Base-by-base conservation (phyloP, 495 filamentous ascomycete genomes). In the Daldinia vernicosa region DNA sequence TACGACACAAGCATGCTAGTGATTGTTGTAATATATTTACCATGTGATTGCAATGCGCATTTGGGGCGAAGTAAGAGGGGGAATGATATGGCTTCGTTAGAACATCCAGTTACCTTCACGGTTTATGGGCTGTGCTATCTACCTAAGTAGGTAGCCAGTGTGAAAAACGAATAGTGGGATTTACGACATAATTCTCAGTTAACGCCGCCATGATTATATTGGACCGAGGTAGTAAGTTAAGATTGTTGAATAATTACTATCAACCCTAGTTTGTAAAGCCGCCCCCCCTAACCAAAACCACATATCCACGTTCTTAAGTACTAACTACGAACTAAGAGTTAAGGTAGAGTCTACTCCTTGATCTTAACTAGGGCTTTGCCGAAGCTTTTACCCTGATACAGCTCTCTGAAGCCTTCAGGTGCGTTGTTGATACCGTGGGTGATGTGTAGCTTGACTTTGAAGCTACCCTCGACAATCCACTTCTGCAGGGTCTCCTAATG, bases 361-460 rank as follows among this genome's bases (percentile, higher is more conserved):
- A 95, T 89, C 82, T 93, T 90, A 67, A 97, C 71, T n/a, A 95
- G 86, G 32, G 93, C 92, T 84, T 97, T 98, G 66, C 94, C 95
- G 81, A 93, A 91, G 82, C 97, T 97, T 82, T 93, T 89, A 27
- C 94, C 94, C 77, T 90, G 32, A 33, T 33, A 33, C 2, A 33
- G 8, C 9, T 33, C 32, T 33, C 9, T 3, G 32, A 33, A 33
- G 32, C 8, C 2, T 33, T 33, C 32, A 11, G 32, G 9, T 11
- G 9, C 89, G 69, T 94, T 90, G 62, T 97, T 94, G 63, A 97
- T 91, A 15, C 94, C 94, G n/a, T 88, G 82, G 4, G 90, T 93
- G 63, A 93, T 82, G 74, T 84, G 82, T 60, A 88, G 81, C 77
- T 90, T 86, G 33, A 87, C 85, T 83, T 93, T 93, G 81, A 97